Percentiles rank a stretch among this genome's conserved stretches.
phyloP scores from a whole-genome alignment of 129 eudicot genomes.

The Mikania micrantha region DNA sequence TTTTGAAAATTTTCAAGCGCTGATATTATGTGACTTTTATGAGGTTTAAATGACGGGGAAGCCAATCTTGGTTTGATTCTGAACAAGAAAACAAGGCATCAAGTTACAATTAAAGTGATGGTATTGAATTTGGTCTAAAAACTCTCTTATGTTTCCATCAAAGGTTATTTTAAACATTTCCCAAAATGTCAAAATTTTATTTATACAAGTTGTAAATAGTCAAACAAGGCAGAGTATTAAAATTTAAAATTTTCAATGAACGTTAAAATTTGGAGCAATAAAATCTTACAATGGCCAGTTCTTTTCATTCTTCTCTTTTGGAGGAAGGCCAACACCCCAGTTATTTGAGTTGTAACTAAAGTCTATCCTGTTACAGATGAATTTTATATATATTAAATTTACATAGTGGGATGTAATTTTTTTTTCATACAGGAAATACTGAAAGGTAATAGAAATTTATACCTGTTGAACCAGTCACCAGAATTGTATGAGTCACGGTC shows the following conservation, averaged over 20 bases:
- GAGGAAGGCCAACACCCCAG: constrained; percentile 99
- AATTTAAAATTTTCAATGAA: too few relatives aligned
- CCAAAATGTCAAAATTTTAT: not conserved
- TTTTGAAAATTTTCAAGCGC: constrained; percentile 64
- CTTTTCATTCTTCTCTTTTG: constrained; percentile 72
- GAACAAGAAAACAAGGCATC: constrained; percentile 22
- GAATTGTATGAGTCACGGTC: constrained; percentile 90
- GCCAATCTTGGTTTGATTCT: constrained; percentile 90
- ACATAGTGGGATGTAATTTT: not conserved
- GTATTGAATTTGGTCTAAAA: not conserved
- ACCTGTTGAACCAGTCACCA: constrained; percentile 97
- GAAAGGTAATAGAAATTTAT: not conserved
- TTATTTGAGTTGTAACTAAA: constrained; percentile 84
- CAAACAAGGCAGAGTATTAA: not conserved
- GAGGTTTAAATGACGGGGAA: constrained; percentile 75
- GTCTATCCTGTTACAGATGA: constrained; percentile 60
- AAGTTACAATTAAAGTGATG: not conserved
- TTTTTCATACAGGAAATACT: not conserved
- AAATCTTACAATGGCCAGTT: constrained; percentile 80
- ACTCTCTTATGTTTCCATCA: not conserved
- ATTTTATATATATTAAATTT: not conserved
- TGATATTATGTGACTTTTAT: constrained; percentile 56
- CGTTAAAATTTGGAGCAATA: too few relatives aligned
- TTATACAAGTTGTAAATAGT: not conserved
- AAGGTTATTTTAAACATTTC: not conserved